A percentile compares a stretch with the other conserved stretches of the same genome.
Conservation (phyloP, 768 basidiomycete genomes). For the Leccinum fibrillosum region DNA sequence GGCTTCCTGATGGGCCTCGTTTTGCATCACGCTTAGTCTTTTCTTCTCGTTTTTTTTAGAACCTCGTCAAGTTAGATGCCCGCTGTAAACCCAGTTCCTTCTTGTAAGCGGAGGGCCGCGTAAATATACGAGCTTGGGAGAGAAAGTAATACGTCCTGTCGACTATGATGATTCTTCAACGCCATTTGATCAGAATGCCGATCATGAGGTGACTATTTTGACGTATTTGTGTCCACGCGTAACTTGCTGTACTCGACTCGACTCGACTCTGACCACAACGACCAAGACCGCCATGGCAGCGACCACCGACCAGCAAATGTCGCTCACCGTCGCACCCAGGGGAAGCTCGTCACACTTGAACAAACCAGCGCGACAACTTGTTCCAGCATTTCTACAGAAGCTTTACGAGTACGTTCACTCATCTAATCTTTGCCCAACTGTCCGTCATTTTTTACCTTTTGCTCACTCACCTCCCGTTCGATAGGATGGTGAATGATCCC, state of each 20-base stretch:
- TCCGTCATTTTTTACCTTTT: conserved; percentile 10
- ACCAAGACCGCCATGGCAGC: conserved; percentile 26
- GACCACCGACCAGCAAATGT: conserved; percentile 55
- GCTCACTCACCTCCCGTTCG: conserved; percentile 1
- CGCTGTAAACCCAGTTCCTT: no score
- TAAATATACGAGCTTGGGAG: no score
- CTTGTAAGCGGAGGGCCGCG: no score
- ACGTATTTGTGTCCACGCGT: not conserved
- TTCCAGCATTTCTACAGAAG: conserved; percentile 90
- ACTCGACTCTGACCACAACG: conserved; percentile 1
- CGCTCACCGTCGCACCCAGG: conserved; percentile 47
- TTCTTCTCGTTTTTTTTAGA: no score
- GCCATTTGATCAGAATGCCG: no score
- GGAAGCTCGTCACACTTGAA: conserved; percentile 31
- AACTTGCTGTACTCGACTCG: not conserved
- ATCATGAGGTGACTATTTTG: not conserved
- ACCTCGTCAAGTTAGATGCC: no score
- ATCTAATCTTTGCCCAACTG: conserved; percentile 11
- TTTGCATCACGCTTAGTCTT: no score
- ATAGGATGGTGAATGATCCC: conserved; percentile 89
- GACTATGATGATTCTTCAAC: no score
- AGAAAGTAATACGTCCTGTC: no score
- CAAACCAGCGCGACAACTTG: conserved; percentile 47
- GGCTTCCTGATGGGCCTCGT: no score
- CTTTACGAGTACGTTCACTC: conserved; percentile 54